A percentile compares a stretch with the other conserved stretches of the same genome.
Conservation (phyloP, 2,329 filamentous ascomycete species). For the Dactylonectria macrodidyma region DNA sequence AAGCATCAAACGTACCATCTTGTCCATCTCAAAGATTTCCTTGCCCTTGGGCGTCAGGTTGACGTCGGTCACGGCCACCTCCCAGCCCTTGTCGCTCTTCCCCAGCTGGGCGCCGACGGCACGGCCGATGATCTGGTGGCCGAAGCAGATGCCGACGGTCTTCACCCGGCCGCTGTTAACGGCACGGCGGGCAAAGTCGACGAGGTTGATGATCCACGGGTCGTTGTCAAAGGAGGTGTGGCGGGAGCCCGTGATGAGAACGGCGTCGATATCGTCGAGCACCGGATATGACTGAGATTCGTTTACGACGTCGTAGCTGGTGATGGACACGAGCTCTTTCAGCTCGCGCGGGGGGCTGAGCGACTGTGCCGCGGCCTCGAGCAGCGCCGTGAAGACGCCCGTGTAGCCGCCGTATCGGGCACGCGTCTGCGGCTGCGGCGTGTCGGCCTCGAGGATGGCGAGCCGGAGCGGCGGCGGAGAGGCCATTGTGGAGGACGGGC, state of each 20-base stretch:
- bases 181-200: slow-evolving; percentile 54
- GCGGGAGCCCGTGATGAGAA: slow-evolving; percentile 86
- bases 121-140: slow-evolving; percentile 63
- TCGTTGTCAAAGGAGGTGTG: slow-evolving; percentile 61
- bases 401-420: slow-evolving; percentile 81
- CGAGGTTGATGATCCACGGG: slow-evolving; percentile 61
- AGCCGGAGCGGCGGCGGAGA: slow-evolving; percentile 72
- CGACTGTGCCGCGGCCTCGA: slow-evolving; percentile 67
- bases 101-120: slow-evolving; percentile 57
- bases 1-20: slow-evolving; percentile 45
- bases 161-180: slow-evolving; percentile 69
- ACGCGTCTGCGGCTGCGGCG: slow-evolving; percentile 75
- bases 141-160: slow-evolving; percentile 66
- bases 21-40: slow-evolving; percentile 55
- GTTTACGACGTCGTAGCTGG: slow-evolving; percentile 79
- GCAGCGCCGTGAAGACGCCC: slow-evolving; percentile 76
- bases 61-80: slow-evolving; percentile 60
- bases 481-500: background rate
- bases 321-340: slow-evolving; percentile 68
- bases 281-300: slow-evolving; percentile 77
- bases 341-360: slow-evolving; percentile 60
- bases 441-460: slow-evolving; percentile 91
- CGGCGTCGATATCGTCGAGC: slow-evolving; percentile 82
- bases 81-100: slow-evolving; percentile 59
- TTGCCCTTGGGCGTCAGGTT: slow-evolving; percentile 57